Evolutionary conservation across 805 yeast species (phyloP).

Genomic region (Wickerhamomyces queroliae): DNA sequence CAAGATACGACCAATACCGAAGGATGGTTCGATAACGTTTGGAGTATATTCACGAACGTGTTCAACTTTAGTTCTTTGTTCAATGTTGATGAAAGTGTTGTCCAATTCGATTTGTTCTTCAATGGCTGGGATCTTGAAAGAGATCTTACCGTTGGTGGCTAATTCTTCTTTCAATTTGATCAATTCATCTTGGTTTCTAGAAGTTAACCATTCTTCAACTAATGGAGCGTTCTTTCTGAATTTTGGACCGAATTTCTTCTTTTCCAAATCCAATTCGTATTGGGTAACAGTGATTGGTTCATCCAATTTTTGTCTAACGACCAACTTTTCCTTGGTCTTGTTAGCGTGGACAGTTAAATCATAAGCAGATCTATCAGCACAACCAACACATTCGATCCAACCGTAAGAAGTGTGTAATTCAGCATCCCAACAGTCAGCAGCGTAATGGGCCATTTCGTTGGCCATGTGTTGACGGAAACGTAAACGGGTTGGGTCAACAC

Average conservation of each 20-base stretch:
- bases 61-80: conserved; percentile 73
- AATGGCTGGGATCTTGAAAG: conserved; percentile 61
- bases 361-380: conserved; percentile 98
- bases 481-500: conserved; percentile 77
- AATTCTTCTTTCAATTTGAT: conserved; percentile 73
- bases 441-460: conserved; percentile 99
- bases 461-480: conserved; percentile 98
- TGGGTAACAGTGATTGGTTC: conserved; percentile 80
- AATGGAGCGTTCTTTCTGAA: conserved; percentile 96
- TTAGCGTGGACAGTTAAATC: conserved; percentile 94
- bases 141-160: conserved; percentile 52
- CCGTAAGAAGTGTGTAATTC: conserved; percentile 95
- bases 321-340: conserved; percentile 89
- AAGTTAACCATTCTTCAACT: conserved; percentile 73
- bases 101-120: conserved; percentile 67
- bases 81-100: conserved; percentile 64
- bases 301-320: conserved; percentile 85
- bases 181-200: conserved; percentile 80
- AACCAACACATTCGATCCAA: conserved; percentile 99
- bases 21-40: conserved; percentile 97
- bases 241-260: conserved; percentile 96
- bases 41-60: conserved; percentile 95
- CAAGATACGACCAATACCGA: conserved; percentile 96
- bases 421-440: conserved; percentile 99
- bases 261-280: conserved; percentile 81